These are phyloP conservation scores for Colletotrichum eremochloae DNA, from an alignment of 2,329 filamentous ascomycete species.

Conservation along the genomic window DNA sequence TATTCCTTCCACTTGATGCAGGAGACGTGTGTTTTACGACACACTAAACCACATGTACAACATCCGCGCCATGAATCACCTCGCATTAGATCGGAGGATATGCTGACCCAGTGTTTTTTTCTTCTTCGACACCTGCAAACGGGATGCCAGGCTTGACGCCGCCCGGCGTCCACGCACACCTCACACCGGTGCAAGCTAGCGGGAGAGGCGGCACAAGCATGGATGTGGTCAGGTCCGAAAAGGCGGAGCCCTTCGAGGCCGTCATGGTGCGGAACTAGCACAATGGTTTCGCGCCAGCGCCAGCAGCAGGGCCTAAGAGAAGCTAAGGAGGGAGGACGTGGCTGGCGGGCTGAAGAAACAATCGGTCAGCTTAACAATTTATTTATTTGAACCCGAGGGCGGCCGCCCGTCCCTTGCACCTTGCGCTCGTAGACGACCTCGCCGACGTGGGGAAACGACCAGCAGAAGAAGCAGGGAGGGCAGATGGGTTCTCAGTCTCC, in stretches of 20 bases:
- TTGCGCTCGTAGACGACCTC: background rate
- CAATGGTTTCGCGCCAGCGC: slow-evolving; percentile 3
- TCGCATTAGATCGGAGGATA: slow-evolving; percentile 1
- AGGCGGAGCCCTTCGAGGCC: background rate
- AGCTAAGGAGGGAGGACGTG: background rate
- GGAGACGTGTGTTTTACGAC: slow-evolving; percentile 9
- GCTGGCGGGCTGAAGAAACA: background rate
- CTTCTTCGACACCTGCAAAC: background rate
- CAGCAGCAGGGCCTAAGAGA: background rate
- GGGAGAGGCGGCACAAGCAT: slow-evolving; percentile 5
- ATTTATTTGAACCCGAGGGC: slow-evolving; percentile 16
- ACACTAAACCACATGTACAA: background rate
- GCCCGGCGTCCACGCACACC: background rate
- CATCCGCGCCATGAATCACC: background rate
- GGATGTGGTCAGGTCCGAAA: background rate
- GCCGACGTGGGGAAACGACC: background rate
- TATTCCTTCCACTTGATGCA: background rate
- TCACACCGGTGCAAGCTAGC: background rate
- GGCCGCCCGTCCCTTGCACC: background rate
- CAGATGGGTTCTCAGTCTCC: slow-evolving; percentile 9
- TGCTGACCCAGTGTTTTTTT: background rate
- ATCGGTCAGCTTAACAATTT: slow-evolving; percentile 31
- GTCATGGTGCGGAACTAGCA: background rate
- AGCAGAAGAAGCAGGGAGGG: background rate
- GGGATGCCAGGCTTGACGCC: background rate